phyloP scores from a whole-genome alignment of 192 early-diverging fungal genomes.

The Paraglomus occultum region DNA sequence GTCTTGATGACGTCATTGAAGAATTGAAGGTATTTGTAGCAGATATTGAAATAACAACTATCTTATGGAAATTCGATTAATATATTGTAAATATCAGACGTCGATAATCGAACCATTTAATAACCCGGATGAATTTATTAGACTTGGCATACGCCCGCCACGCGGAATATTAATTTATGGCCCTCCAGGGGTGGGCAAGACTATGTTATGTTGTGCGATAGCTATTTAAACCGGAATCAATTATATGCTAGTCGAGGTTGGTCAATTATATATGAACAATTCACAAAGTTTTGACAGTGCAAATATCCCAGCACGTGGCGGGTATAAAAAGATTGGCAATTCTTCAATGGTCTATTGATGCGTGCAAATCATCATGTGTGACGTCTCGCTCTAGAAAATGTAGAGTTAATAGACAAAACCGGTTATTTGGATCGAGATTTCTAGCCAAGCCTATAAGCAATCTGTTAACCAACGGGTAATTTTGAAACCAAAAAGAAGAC shows the following conservation, averaged over 20 bases:
- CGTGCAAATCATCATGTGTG: no score
- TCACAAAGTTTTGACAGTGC: background rate
- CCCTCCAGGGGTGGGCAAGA: conserved; percentile 88
- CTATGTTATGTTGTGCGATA: conserved; percentile 81
- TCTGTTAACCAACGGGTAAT: no score
- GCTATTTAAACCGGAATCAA: conserved; percentile 77
- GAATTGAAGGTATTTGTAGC: conserved; percentile 55
- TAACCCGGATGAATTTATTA: conserved; percentile 46
- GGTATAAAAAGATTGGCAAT: no score
- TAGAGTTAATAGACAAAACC: no score
- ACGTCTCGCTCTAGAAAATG: no score
- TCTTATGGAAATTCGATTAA: conserved; percentile 7
- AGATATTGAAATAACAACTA: conserved; percentile 3
- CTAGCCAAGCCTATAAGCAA: no score
- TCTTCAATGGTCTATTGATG: no score
- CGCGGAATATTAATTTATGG: conserved; percentile 84
- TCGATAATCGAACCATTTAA: conserved; percentile 57
- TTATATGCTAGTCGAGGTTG: conserved; percentile 80
- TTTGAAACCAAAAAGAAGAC: no score
- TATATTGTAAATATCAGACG: conserved; percentile 31
- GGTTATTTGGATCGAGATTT: no score
- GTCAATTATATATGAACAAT: background rate
- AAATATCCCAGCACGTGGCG: no score
- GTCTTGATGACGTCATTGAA: conserved; percentile 65
- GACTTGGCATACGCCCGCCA: conserved; percentile 69